These are phyloP conservation scores for Cantharellus cinnabarinus DNA, from an alignment of 768 basidiomycete species.

Conservation along the genomic window DNA sequence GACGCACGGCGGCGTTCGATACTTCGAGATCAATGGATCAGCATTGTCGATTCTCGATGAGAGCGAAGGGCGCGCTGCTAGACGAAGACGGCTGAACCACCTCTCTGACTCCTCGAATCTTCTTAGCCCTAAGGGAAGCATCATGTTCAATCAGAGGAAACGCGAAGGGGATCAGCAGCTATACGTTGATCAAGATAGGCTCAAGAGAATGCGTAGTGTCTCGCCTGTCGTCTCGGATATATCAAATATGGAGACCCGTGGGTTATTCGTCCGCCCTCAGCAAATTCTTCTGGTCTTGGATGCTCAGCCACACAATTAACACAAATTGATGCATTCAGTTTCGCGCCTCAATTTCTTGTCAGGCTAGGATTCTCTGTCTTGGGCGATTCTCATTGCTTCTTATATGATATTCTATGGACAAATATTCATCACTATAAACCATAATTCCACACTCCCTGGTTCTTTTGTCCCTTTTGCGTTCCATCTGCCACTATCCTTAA, in stretches of 20 bases:
- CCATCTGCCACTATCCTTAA: neutral
- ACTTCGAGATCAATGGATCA: conserved; percentile 48
- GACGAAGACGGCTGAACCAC: conserved; percentile 16
- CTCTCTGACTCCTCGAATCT: neutral
- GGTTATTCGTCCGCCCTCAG: conserved; percentile 67
- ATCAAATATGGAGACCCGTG: conserved; percentile 40
- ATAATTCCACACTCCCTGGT: neutral
- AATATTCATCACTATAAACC: neutral
- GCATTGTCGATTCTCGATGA: conserved; percentile 28
- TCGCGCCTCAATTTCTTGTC: neutral
- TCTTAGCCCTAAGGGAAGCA: neutral
- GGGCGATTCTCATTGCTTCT: neutral
- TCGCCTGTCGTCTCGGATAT: conserved; percentile 44
- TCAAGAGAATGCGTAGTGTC: conserved; percentile 43
- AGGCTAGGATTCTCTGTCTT: neutral
- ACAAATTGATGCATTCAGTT: neutral
- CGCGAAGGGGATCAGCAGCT: conserved; percentile 34
- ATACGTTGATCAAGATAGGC: conserved; percentile 18
- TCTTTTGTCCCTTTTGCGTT: neutral
- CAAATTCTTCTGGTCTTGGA: conserved; percentile 77
- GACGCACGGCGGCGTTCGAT: conserved; percentile 56
- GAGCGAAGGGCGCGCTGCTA: conserved; percentile 21
- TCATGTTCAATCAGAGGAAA: conserved; percentile 17
- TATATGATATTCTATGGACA: neutral
- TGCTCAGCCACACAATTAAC: conserved; percentile 19